Percentiles rank a stretch among this genome's conserved stretches.
Evolutionary conservation across 164 flowering plant species (phyloP).

Genomic region (Magnolia kwangsiensis): DNA sequence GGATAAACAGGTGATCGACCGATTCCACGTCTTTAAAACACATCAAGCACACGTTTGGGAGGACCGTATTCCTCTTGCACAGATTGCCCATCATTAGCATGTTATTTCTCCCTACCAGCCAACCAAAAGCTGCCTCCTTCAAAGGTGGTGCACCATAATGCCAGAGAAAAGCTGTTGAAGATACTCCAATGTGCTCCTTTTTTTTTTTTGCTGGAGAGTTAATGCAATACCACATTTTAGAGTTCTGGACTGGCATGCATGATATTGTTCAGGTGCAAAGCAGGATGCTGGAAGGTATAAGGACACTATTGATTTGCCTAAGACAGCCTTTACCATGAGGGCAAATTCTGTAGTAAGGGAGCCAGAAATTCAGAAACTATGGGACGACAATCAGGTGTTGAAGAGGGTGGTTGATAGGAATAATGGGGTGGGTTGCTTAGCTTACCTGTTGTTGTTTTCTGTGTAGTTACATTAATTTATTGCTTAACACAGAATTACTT

Average conservation of each 20-base stretch:
- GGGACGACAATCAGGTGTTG: conserved; percentile 89
- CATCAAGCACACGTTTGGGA: too few relatives aligned
- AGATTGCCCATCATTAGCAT: too few relatives aligned
- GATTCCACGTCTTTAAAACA: too few relatives aligned
- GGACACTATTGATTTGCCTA: conserved; percentile 88
- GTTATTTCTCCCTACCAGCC: too few relatives aligned
- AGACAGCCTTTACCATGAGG: conserved; percentile 87
- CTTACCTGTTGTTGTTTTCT: conserved; percentile 9
- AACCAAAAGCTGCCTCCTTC: too few relatives aligned
- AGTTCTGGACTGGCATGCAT: conserved; percentile 16
- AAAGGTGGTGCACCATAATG: too few relatives aligned
- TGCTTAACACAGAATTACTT: conserved; percentile 20
- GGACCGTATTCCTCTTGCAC: too few relatives aligned
- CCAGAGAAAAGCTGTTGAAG: too few relatives aligned
- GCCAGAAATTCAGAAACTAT: conserved; percentile 93
- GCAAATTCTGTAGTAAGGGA: conserved; percentile 83
- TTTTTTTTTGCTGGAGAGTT: neutral
- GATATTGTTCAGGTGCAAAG: conserved; percentile 50
- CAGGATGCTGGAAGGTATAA: conserved; percentile 88
- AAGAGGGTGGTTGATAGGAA: conserved; percentile 65
- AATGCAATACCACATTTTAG: neutral
- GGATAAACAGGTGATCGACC: too few relatives aligned
- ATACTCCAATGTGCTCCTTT: too few relatives aligned
- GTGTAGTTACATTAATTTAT: neutral
- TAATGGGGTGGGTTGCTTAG: conserved; percentile 58